phyloP scores from a whole-genome alignment of 2,329 filamentous ascomycete species.

The Colletotrichum shisoi region DNA sequence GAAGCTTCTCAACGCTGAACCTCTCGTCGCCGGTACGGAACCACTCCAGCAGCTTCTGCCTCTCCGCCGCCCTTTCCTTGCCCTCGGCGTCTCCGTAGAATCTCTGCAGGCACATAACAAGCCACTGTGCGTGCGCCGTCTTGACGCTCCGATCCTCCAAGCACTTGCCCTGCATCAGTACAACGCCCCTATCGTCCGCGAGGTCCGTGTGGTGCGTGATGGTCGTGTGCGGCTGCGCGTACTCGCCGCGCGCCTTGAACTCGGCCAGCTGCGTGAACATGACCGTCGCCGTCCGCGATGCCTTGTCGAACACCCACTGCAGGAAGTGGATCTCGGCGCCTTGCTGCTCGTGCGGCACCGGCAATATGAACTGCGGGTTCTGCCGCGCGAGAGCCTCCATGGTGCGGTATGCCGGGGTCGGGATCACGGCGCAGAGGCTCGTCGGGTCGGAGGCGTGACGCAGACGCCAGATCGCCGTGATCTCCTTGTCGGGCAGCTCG shows the following conservation, averaged over 20 bases:
- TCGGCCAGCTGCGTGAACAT: constrained; percentile 95
- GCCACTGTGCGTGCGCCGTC: constrained; percentile 83
- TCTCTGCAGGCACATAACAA: constrained; percentile 90
- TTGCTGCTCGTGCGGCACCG: constrained; percentile 72
- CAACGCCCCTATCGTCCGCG: constrained; percentile 74
- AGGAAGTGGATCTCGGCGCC: constrained; percentile 95
- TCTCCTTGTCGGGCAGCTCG: constrained; percentile 77
- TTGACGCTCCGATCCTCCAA: constrained; percentile 77
- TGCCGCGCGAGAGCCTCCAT: constrained; percentile 75
- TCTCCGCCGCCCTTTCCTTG: constrained; percentile 65
- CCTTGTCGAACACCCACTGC: constrained; percentile 88
- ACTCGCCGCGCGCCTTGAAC: constrained; percentile 90
- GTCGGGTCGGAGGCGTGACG: constrained; percentile 77
- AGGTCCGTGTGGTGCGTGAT: constrained; percentile 91
- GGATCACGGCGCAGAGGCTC: constrained; percentile 85
- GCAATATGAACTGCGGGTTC: constrained; percentile 90
- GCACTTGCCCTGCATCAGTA: constrained; percentile 88
- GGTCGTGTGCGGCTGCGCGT: constrained; percentile 89
- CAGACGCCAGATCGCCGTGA: constrained; percentile 88
- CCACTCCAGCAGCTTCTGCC: constrained; percentile 77
- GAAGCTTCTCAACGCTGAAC: constrained; percentile 83
- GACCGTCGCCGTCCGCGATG: constrained; percentile 72
- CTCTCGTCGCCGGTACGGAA: constrained; percentile 79
- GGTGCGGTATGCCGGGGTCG: constrained; percentile 72
- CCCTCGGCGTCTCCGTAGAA: constrained; percentile 79